Conservation (phyloP, 768 basidiomycete genomes). For the Termitomyces sp. region DNA sequence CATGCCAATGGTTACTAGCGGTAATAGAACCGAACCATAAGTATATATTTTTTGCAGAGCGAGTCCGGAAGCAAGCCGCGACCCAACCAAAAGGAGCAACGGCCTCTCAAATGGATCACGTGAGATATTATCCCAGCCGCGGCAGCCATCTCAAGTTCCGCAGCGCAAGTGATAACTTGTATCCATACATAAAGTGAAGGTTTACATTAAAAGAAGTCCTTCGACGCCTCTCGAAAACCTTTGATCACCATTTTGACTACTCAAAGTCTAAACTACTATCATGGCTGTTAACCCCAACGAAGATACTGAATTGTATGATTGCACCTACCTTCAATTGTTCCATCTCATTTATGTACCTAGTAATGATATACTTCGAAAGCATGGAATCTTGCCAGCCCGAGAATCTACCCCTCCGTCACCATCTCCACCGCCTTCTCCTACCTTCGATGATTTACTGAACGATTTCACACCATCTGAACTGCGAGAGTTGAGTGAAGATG, state of each 20-base stretch:
- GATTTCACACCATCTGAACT: conserved; percentile 64
- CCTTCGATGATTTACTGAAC: conserved; percentile 63
- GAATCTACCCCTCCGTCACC: conserved; percentile 67
- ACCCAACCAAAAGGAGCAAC: background rate
- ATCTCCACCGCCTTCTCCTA: conserved; percentile 78
- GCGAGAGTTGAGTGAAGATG: conserved; percentile 67
- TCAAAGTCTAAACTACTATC: conserved; percentile 7
- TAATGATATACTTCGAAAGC: conserved; percentile 90
- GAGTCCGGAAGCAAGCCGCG: background rate
- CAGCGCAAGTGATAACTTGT: background rate
- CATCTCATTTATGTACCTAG: conserved; percentile 37
- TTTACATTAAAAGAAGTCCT: background rate
- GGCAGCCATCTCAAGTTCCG: background rate
- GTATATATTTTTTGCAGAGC: background rate
- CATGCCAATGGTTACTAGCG: background rate
- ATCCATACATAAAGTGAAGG: too few relatives aligned
- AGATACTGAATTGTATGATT: conserved; percentile 91
- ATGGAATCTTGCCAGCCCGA: conserved; percentile 84
- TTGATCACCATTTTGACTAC: background rate
- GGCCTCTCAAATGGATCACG: background rate
- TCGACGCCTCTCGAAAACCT: background rate
- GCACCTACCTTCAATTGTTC: background rate
- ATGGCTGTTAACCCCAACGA: conserved; percentile 83
- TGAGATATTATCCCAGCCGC: background rate
- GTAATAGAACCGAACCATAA: background rate